Conservation (phyloP, 1,284 basidiomycete species). For the Exsudoporus floridanus region DNA sequence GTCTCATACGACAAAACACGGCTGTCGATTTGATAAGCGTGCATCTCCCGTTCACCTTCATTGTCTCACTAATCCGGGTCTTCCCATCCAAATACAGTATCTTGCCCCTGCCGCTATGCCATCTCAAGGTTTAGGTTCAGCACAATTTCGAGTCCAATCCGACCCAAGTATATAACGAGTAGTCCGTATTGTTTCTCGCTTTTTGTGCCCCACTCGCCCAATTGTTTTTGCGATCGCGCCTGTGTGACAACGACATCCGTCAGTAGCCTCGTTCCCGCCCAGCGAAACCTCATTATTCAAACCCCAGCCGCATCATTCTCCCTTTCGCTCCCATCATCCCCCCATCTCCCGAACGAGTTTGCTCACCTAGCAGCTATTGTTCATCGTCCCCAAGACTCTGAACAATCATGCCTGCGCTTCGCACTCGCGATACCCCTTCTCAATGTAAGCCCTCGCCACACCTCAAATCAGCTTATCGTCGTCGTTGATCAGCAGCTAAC, state of each 20-base stretch:
- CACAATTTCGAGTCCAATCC: slow-evolving; percentile 25
- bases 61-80: slow-evolving; percentile 36
- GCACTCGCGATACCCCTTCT: slow-evolving; percentile 67
- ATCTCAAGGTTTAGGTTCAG: slow-evolving; percentile 32
- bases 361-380: slow-evolving; percentile 35
- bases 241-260: slow-evolving; percentile 48
- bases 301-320: slow-evolving; percentile 30
- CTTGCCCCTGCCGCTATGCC: slow-evolving; percentile 21
- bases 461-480: slow-evolving; percentile 12
- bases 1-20: slow-evolving; percentile 36
- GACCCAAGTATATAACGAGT: slow-evolving; percentile 58
- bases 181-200: slow-evolving; percentile 55
- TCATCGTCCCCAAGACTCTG: slow-evolving; percentile 26
- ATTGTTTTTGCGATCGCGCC: slow-evolving; percentile 55
- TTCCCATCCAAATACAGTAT: slow-evolving; percentile 22
- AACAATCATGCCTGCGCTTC: slow-evolving; percentile 70
- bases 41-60: slow-evolving; percentile 30
- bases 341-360: slow-evolving; percentile 34
- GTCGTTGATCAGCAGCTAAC: slow-evolving; percentile 11
- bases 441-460: slow-evolving; percentile 47
- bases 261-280: slow-evolving; percentile 36
- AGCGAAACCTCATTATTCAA: slow-evolving; percentile 48
- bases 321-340: slow-evolving; percentile 31
- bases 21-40: slow-evolving; percentile 33
- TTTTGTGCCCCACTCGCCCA: slow-evolving; percentile 60